phyloP scores from a whole-genome alignment of 352 stramenopile genomes.

The Phytophthora colocasiae region DNA sequence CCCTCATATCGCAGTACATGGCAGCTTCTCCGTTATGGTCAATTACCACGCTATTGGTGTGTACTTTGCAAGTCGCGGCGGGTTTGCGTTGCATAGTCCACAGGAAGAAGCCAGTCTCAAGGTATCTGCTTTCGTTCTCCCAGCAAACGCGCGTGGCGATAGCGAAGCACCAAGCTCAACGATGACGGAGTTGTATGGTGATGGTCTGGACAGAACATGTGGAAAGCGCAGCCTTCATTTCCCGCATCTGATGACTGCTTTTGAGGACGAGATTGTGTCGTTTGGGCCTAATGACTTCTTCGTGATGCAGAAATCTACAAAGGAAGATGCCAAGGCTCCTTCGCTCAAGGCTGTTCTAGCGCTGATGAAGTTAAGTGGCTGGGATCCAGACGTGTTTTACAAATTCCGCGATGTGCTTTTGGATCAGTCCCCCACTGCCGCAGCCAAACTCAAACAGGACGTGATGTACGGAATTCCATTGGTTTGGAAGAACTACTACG shows the following conservation, averaged over 20 bases:
- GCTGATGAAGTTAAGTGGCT: conserved; percentile 92
- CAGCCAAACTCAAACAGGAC: conserved; percentile 78
- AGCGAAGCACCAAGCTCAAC: conserved; percentile 12
- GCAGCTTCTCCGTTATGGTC: conserved; percentile 96
- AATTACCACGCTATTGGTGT: conserved; percentile 96
- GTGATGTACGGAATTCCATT: conserved; percentile 85
- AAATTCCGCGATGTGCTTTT: conserved; percentile 94
- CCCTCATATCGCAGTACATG: conserved; percentile 96
- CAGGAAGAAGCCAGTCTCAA: conserved; percentile 95
- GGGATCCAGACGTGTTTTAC: conserved; percentile 96
- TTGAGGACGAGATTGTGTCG: conserved; percentile 85
- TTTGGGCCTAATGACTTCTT: conserved; percentile 97
- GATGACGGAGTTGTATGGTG: conserved; percentile 56
- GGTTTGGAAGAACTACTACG: conserved; percentile 94
- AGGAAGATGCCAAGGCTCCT: conserved; percentile 83
- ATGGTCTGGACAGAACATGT: conserved; percentile 69
- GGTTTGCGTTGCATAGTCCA: conserved; percentile 93
- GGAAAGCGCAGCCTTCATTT: conserved; percentile 65
- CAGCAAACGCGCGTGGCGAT: conserved; percentile 29
- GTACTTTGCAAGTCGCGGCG: conserved; percentile 90
- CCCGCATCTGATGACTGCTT: conserved; percentile 76
- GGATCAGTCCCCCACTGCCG: conserved; percentile 77
- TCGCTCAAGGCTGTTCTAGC: conserved; percentile 90
- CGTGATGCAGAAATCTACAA: conserved; percentile 91
- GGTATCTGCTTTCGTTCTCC: conserved; percentile 88